Conservation (phyloP, 2,329 filamentous ascomycete species). For the Paecilomyces variotii region DNA sequence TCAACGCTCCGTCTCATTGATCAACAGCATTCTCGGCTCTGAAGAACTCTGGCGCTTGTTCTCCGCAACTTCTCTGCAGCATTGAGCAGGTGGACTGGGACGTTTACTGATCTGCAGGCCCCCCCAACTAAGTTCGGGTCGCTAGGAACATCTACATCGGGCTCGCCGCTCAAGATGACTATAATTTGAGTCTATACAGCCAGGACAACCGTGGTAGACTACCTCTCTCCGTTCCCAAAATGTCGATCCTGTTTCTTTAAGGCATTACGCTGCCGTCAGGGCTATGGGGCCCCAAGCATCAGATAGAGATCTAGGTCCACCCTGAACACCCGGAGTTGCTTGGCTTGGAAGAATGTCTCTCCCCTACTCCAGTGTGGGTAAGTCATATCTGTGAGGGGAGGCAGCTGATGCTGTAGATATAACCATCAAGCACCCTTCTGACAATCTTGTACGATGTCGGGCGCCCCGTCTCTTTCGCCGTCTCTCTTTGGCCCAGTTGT, state of each 20-base stretch:
- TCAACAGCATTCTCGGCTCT: background rate
- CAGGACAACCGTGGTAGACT: background rate
- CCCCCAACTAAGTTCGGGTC: background rate
- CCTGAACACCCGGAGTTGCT: background rate
- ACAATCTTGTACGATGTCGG: background rate
- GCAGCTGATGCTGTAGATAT: background rate
- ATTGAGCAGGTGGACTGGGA: background rate
- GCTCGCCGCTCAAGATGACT: background rate
- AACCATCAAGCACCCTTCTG: background rate
- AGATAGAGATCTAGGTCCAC: background rate
- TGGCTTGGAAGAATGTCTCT: background rate
- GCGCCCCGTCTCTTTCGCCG: background rate
- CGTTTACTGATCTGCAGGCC: background rate
- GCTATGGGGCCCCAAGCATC: background rate
- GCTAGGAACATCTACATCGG: background rate
- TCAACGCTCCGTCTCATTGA: background rate
- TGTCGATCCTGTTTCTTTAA: background rate
- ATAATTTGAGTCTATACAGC: background rate
- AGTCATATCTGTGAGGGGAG: background rate
- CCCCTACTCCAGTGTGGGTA: background rate
- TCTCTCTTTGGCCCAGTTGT: background rate
- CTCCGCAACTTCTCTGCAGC: background rate
- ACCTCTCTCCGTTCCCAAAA: background rate
- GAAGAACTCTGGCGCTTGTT: background rate
- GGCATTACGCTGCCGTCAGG: background rate